Evolutionary conservation across 2,329 filamentous ascomycete species (phyloP), one percentile per base, ranked within the genome.

Genomic region (Rhexocercosporidium sp.): DNA sequence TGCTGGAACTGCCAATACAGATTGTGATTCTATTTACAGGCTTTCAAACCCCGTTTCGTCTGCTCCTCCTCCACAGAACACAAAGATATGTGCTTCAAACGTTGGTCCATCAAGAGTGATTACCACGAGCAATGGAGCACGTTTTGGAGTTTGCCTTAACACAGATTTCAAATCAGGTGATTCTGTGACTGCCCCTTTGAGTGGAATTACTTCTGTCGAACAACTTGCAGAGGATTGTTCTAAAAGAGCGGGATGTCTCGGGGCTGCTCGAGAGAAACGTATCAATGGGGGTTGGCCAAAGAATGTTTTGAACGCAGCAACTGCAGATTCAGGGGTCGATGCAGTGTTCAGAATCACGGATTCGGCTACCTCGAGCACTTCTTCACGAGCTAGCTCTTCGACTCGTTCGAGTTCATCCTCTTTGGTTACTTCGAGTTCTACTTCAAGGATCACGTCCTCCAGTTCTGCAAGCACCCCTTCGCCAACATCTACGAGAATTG

Each of bases 151-250:
- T 31, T 54, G 51, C 34, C 18, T 54, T 12, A 34, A 54, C 18
- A 54, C 51, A 18, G 51, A 54, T 9, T 54, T 54, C 51, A 54
- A 54, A 14, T 31, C 51, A 27, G 51, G 51, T 34, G 51, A 54
- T 25, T 54, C 51, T 8, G 51, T 54, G 12, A 54, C 27, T 2
- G 8, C 11, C 27, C 51, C 51, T 27, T n/a, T 54, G 27, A 7
- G 27, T 9, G 27, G 27, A 27, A 54, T 54, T 8, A 20, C 51
- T n/a, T n/a, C 51, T 20, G 51, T 54, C 14, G 51, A 54, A 29
- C 27, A 34, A 31, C 51, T 54, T 11, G 51, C 51, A 31, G 51
- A 54, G 27, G 51, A 54, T 20, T 54, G 51, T 16, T 54, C 51
- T 6, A 54, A 34, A 27, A 29, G 51, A 34, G 27, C 27, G 20